Conservation (phyloP, 1,284 basidiomycete species). For the Lignosus rhinocerotis region DNA sequence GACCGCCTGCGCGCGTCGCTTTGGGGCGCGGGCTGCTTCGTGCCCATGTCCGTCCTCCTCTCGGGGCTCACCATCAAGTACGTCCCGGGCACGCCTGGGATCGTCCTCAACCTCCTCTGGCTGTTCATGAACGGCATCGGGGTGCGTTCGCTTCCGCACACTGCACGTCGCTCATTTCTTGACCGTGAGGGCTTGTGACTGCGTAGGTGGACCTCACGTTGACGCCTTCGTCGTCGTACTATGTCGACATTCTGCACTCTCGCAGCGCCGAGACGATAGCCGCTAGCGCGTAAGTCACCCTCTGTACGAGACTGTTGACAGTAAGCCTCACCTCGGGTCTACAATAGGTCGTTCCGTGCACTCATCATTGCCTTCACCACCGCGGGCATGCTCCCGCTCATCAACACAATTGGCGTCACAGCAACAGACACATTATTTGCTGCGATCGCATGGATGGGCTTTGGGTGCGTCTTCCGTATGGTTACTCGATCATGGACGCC, state of each 20-base stretch:
- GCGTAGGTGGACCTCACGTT: constrained; percentile 47
- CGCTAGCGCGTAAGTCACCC: constrained; percentile 38
- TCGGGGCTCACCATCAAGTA: constrained; percentile 38
- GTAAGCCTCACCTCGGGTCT: constrained; percentile 12
- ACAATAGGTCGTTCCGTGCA: constrained; percentile 43
- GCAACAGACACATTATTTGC: constrained; percentile 52
- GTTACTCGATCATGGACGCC: constrained; percentile 26
- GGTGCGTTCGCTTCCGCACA: constrained; percentile 34
- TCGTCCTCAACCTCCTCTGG: constrained; percentile 42
- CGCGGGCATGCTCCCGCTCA: constrained; percentile 49
- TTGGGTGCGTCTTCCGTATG: constrained; percentile 37
- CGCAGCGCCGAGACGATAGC: constrained; percentile 56
- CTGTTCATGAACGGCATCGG: constrained; percentile 53
- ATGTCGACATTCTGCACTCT: constrained; percentile 54
- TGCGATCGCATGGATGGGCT: constrained; percentile 43
- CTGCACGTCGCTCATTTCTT: constrained; percentile 17
- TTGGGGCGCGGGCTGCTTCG: constrained; percentile 45
- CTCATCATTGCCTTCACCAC: constrained; percentile 41
- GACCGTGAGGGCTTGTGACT: too few relatives aligned
- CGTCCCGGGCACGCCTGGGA: constrained; percentile 41
- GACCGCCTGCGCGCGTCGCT: constrained; percentile 56
- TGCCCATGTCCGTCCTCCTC: constrained; percentile 42
- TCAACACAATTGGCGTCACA: constrained; percentile 54
- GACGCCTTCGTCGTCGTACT: constrained; percentile 54
- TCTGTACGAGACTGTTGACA: neutral